These are phyloP conservation scores for Agapanthus africanus DNA, from an alignment of 106 monocot genomes.

Conservation along the genomic window DNA sequence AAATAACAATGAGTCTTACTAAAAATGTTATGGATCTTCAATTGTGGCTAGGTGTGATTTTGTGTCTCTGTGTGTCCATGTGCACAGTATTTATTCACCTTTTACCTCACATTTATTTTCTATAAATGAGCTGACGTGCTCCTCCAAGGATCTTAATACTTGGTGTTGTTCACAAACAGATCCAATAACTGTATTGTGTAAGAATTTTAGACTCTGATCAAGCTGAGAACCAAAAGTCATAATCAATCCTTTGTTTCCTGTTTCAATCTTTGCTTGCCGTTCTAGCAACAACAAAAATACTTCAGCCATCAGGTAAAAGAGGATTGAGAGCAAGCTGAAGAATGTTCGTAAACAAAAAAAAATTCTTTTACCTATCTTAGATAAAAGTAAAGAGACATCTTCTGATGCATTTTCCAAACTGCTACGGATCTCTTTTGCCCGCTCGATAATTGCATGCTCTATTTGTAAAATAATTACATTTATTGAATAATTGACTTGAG, in stretches of 20 bases:
- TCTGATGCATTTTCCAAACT: constrained; percentile 45
- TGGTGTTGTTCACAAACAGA: constrained; percentile 57
- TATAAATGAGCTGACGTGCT: constrained; percentile 36
- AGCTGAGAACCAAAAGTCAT: constrained; percentile 42
- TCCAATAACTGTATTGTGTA: constrained; percentile 37
- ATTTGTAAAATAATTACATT: neutral
- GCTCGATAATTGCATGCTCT: constrained; percentile 49
- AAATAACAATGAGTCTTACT: neutral
- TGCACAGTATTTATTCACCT: neutral
- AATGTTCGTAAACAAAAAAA: constrained; percentile 2
- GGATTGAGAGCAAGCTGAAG: neutral
- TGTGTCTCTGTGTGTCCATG: neutral
- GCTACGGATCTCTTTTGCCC: constrained; percentile 36
- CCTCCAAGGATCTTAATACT: constrained; percentile 40
- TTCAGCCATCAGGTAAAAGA: no score
- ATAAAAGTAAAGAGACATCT: constrained; percentile 30
- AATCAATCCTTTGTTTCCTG: constrained; percentile 41
- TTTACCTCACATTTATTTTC: constrained; percentile 52
- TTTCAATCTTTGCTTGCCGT: constrained; percentile 37
- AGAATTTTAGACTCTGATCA: no score
- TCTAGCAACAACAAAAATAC: constrained; percentile 25
- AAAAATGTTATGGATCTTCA: neutral
- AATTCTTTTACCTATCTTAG: constrained; percentile 40
- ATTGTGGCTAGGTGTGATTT: no score
- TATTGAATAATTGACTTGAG: no score